Base-by-base conservation (phyloP, 306 rosid genomes). In the Senna tora region DNA sequence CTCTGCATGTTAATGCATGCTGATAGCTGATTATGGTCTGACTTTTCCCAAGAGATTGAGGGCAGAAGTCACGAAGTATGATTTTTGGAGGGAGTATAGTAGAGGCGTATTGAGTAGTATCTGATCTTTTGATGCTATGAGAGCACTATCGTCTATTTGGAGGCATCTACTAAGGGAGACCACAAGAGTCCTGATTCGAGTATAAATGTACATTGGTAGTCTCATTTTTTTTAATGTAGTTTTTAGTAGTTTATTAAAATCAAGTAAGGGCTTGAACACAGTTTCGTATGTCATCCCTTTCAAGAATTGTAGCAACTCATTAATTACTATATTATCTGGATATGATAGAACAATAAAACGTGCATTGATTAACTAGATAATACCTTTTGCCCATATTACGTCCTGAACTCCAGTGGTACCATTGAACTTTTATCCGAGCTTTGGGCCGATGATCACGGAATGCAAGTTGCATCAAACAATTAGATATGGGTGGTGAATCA, bases 51-150 rank as follows among this genome's bases (percentile, higher is more conserved):
- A 51, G 74, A 13, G 45, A 50, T 36, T 13, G 2, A 28, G 65
- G 39, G 43, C 20, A 71, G 69, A 49, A 71, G 65, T 62, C 47
- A 22, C 5, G 20, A 16, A 74, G n/a, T 62, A 66, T 61, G 51
- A 63, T 9, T 75, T 79, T 65, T 69, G 62, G 73, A 51, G 65
- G 62, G 73, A 51, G 65, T 43, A 38, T 47, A 20, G 21, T 28
- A 49, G 73, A 38, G 52, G 75, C 61, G 39, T 60, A 71, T 57
- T n/a, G 70, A 69, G 71, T 53, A 39, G 73, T 57, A 53, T 72
- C 68, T 56, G 65, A 21, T 32, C 61, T 60, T 74, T 22, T 11
- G 32, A 50, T 41, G 71, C 32, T 58, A 17, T 73, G n/a, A n/a
- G n/a, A n/a, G n/a, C n/a, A n/a, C n/a, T n/a, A n/a, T n/a, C n/a